Evolutionary conservation across 805 yeast genomes (phyloP).

Genomic region (Alloascoidea hylecoeti): DNA sequence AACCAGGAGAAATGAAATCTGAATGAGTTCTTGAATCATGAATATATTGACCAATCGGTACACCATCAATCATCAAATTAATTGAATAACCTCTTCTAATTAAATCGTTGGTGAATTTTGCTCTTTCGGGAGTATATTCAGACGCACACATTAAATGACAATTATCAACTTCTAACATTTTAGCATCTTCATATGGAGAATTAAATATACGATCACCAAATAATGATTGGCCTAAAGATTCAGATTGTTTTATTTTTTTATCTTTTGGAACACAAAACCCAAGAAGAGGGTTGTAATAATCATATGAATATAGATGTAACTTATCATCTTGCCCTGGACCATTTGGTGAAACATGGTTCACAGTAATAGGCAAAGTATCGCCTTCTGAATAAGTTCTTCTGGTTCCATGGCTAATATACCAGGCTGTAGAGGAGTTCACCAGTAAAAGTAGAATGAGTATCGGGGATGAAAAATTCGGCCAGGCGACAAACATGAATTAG

Average conservation of each 20-base stretch:
- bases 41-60: conserved; percentile 61
- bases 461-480: too few relatives aligned
- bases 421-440: too few relatives aligned
- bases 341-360: conserved; percentile 68
- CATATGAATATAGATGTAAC: conserved; percentile 59
- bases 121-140: conserved; percentile 40
- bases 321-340: conserved; percentile 24
- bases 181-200: conserved; percentile 55
- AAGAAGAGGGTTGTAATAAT: conserved; percentile 60
- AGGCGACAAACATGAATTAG: too few relatives aligned
- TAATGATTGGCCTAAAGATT: conserved; percentile 65
- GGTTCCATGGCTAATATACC: not conserved
- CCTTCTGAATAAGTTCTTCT: conserved; percentile 40
- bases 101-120: conserved; percentile 55
- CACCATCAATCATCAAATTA: conserved; percentile 73
- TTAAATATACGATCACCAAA: conserved; percentile 78
- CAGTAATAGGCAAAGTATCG: conserved; percentile 49
- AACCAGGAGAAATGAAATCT: conserved; percentile 59
- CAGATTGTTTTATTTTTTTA: conserved; percentile 52
- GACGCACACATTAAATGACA: conserved; percentile 43
- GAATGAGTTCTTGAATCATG: conserved; percentile 40
- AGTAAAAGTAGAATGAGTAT: too few relatives aligned
- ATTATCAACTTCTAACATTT: conserved; percentile 43
- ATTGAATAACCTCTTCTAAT: conserved; percentile 66
- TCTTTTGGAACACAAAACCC: conserved; percentile 55